These are phyloP conservation scores for Candida tammaniensis DNA, from an alignment of 805 yeast genomes.

Conservation along the genomic window DNA sequence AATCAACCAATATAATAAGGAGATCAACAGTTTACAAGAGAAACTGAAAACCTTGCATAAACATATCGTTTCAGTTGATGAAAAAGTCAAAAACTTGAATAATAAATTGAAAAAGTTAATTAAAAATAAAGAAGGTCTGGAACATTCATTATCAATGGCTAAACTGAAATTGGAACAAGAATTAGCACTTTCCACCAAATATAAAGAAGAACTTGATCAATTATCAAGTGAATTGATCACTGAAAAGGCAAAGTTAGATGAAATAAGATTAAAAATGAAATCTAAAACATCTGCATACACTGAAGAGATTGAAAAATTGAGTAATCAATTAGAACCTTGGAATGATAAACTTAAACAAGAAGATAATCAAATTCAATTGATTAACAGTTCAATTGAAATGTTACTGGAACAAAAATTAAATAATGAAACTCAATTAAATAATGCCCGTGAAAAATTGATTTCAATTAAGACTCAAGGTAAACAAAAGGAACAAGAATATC, in stretches of 20 bases:
- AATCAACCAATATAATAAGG: constrained; percentile 16
- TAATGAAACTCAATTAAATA: constrained; percentile 40
- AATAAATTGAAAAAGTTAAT: constrained; percentile 57
- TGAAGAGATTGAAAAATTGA: constrained; percentile 59
- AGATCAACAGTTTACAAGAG: constrained; percentile 21
- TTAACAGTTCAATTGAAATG: constrained; percentile 62
- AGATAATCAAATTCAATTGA: constrained; percentile 62
- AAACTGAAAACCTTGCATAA: constrained; percentile 36
- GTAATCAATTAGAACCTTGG: constrained; percentile 80
- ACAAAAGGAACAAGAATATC: constrained; percentile 45
- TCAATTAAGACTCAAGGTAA: constrained; percentile 48
- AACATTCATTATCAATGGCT: constrained; percentile 42
- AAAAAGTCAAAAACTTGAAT: constrained; percentile 64
- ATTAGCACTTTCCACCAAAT: constrained; percentile 42
- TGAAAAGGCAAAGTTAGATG: constrained; percentile 60
- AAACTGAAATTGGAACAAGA: constrained; percentile 46
- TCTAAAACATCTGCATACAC: constrained; percentile 72
- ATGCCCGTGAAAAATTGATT: constrained; percentile 43
- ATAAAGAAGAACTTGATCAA: constrained; percentile 41
- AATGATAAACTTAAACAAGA: constrained; percentile 61
- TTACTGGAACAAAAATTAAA: constrained; percentile 42
- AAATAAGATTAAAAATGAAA: constrained; percentile 62
- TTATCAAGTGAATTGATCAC: constrained; percentile 43
- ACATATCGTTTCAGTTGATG: constrained; percentile 68
- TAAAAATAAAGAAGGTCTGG: constrained; percentile 51